Evolutionary conservation across 148 eudicot genomes (phyloP), one percentile per base, ranked within the genome.

Genomic region (Pharnaceum exiguum): DNA sequence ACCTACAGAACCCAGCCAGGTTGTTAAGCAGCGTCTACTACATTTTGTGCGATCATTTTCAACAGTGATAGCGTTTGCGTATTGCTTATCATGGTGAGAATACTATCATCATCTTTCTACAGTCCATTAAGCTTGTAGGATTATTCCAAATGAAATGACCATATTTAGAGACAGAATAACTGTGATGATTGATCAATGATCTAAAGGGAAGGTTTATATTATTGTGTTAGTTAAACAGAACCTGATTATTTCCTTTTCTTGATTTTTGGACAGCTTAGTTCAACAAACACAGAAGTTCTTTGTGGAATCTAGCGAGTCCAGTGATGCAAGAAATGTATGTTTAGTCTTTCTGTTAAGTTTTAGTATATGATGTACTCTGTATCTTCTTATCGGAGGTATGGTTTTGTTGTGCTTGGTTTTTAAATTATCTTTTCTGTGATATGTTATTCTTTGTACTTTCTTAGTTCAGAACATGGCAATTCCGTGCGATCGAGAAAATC

Each of bases 21-120:
- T 80, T 72, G 82, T 93, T 67, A 93, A 93, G 75, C 84, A 81
- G 65, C 66, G 98, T 36, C 75, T 93, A 60, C 52, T 93, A 68
- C 83, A 59, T 75, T 93, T 93, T 72, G 82, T 76, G 39, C 85
- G 81, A 75, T 79, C 98, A 16, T 78, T 93, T 74, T 85, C 98
- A 55, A 85, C 96, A 44, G 88, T 93, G 63, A 66, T 93, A 55
- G 84, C 96, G 42, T 75, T 88, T 73, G 89, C 98, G 54, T 81
- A 79, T 69, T 88, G 86, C 65, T 57, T 93, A 43, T 93, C 95
- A 55, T 68, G 95, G 98, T 85, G 29, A 62, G 79, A 63, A 36
- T 42, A 35, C 10, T 44, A 12, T 55, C 37, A 47, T 39, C 10
- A 24, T 37, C 27, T 33, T 52, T 24, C 51, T 45, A 17, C 24